Evolutionary conservation across 345 rosid genomes (phyloP), one percentile per base, ranked within the genome.

Genomic region (Atalantia buxifolia): DNA sequence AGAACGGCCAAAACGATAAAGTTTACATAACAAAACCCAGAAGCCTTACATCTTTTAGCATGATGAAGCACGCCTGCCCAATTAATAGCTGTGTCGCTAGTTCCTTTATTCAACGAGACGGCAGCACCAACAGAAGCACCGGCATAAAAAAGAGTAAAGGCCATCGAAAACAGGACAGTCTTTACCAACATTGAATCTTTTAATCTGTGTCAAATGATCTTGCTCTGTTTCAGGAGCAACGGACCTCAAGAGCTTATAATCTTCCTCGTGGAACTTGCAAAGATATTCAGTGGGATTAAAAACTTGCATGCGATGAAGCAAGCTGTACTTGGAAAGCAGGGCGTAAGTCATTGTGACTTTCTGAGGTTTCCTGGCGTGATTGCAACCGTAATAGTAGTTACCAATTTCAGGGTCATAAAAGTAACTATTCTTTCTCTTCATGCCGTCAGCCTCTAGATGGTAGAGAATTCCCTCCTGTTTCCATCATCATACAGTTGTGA

Each of bases 131-230:
- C 42, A 38, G 42, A 38, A 38, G 9, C 42, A 38, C 42, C 2
- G 2, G 42, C 42, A 38, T 7, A 38, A 38, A 9, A 38, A 38
- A 38, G 42, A 38, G 42, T 35, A 35, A 28, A 38, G 91, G 35
- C 92, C 93, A 59, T 89, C 92, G 78, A 90, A 91, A 57, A 88
- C 92, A 7, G 95, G 93, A 36, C 95, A 91, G 75, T 88, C 95
- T 81, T 91, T 90, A 56, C 87, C 83, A 18, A 80, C 87, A 50
- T 85, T 82, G 71, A 85, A 85, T 21, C 88, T 59, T 76, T 85
- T 82, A 40, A 40, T 40, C 13, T 2, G 13, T 9, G 45, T 40
- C 45, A 40, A 40, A 9, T 40, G 45, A 40, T 40, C 45, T 1
- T 40, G 45, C 45, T 40, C 2, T 10, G 45, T 38, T 38, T 38